Evolutionary conservation across 2,329 filamentous ascomycete genomes (phyloP).

Genomic region (Fusarium sp.): DNA sequence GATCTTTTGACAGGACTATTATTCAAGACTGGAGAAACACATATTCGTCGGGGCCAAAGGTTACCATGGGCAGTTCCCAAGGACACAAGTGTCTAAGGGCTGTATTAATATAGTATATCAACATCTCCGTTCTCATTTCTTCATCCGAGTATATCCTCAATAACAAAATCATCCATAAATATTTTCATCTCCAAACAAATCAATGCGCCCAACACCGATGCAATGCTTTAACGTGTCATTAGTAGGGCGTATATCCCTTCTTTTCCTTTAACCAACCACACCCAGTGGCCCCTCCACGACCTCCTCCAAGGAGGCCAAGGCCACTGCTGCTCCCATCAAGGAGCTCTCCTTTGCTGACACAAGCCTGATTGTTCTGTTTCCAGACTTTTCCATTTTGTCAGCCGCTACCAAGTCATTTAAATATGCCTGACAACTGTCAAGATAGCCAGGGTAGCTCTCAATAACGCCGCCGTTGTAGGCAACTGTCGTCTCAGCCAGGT

Average conservation of each 20-base stretch:
- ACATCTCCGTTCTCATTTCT: not conserved
- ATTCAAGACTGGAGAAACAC: not conserved
- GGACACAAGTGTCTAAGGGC: not conserved
- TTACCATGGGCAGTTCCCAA: not conserved
- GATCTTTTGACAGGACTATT: not conserved
- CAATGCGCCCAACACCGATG: slow-evolving; percentile 24
- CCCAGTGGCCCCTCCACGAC: slow-evolving; percentile 32
- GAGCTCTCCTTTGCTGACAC: slow-evolving; percentile 80
- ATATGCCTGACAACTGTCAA: slow-evolving; percentile 69
- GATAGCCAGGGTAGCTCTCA: slow-evolving; percentile 80
- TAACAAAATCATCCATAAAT: not conserved
- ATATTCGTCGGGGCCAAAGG: no score
- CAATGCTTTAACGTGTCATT: slow-evolving; percentile 22
- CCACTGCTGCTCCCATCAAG: slow-evolving; percentile 79
- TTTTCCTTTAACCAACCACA: slow-evolving; percentile 19
- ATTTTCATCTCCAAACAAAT: slow-evolving; percentile 7
- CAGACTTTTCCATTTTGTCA: slow-evolving; percentile 47
- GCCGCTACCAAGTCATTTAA: slow-evolving; percentile 68
- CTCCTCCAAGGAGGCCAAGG: slow-evolving; percentile 62
- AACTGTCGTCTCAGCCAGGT: slow-evolving; percentile 66
- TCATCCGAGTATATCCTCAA: not conserved
- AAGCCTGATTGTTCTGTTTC: slow-evolving; percentile 65
- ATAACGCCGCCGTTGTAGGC: slow-evolving; percentile 85
- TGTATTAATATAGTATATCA: not conserved
- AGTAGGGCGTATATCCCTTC: not conserved